phyloP scores from a whole-genome alignment of 2,329 filamentous ascomycete species.

The Orbilia javanica region DNA sequence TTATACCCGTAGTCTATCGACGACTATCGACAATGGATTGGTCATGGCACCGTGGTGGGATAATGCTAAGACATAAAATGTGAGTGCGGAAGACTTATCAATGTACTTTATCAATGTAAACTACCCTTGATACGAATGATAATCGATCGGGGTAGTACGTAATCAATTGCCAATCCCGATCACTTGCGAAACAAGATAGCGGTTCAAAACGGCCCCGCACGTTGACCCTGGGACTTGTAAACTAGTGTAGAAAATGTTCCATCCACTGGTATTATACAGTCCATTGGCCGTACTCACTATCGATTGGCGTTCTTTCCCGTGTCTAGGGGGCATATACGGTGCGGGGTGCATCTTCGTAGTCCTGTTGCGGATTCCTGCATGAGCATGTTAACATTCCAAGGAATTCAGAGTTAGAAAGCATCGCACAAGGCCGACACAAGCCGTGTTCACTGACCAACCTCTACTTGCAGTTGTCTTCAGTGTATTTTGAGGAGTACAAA shows the following conservation, averaged over 20 bases:
- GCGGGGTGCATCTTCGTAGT: slow-evolving; percentile 12
- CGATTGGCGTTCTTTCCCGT: not conserved
- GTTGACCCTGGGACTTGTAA: not conserved
- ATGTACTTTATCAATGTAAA: not conserved
- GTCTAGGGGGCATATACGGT: not conserved
- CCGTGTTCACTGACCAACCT: not conserved
- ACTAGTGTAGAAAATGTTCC: not conserved
- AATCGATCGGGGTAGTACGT: slow-evolving; percentile 15
- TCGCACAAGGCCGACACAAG: slow-evolving; percentile 25
- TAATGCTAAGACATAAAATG: too few relatives aligned
- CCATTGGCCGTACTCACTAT: not conserved
- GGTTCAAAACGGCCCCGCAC: slow-evolving; percentile 22
- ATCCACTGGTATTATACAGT: not conserved
- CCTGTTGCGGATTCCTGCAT: not conserved
- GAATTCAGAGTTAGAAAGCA: not conserved
- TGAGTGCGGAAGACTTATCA: slow-evolving; percentile 6
- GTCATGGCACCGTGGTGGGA: too few relatives aligned
- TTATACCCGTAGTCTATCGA: too few relatives aligned
- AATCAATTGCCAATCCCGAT: slow-evolving; percentile 34
- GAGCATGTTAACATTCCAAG: too few relatives aligned
- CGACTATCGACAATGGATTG: too few relatives aligned
- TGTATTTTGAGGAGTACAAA: slow-evolving; percentile 4
- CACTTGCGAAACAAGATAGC: not conserved
- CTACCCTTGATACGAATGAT: not conserved
- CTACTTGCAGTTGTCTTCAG: not conserved